Evolutionary conservation across 352 stramenopile genomes (phyloP).

Genomic region (Pythium utonaiense): DNA sequence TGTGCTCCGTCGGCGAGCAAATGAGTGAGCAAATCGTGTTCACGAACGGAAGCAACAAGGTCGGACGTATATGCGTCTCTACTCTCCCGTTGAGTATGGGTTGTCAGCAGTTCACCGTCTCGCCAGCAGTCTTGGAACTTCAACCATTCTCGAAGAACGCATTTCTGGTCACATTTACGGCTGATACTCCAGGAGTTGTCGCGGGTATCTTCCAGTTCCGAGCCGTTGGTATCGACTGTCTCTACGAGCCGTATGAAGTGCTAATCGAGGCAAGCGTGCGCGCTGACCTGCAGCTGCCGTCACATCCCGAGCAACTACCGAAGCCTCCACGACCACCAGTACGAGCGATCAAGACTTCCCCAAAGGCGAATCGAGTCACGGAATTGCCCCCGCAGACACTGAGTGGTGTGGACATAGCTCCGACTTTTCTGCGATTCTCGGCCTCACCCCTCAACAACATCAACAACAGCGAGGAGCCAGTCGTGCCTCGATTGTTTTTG

Average conservation of each 20-base stretch:
- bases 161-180: slow-evolving; percentile 70
- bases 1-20: slow-evolving; percentile 64
- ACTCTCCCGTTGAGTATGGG: slow-evolving; percentile 77
- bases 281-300: slow-evolving; percentile 25
- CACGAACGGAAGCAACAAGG: slow-evolving; percentile 52
- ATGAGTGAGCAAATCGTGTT: slow-evolving; percentile 79
- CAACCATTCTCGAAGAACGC: slow-evolving; percentile 49
- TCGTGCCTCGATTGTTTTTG: slow-evolving; percentile 15
- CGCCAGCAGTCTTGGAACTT: slow-evolving; percentile 73
- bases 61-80: slow-evolving; percentile 71
- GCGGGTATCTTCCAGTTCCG: slow-evolving; percentile 87
- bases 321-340: neutral
- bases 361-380: slow-evolving; percentile 24
- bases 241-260: slow-evolving; percentile 77
- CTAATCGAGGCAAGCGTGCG: slow-evolving; percentile 81
- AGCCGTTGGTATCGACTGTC: slow-evolving; percentile 54
- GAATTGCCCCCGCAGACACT: slow-evolving; percentile 38
- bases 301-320: neutral
- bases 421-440: slow-evolving; percentile 55
- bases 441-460: slow-evolving; percentile 4
- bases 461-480: neutral
- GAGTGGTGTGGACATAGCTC: slow-evolving; percentile 48
- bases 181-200: slow-evolving; percentile 50
- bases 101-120: slow-evolving; percentile 81
- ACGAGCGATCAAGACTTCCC: neutral